Percentiles rank a stretch among this genome's conserved stretches.
These are phyloP conservation scores for Alopecurus myosuroides DNA, from an alignment of 176 grass and related monocot species.

Conservation along the genomic window DNA sequence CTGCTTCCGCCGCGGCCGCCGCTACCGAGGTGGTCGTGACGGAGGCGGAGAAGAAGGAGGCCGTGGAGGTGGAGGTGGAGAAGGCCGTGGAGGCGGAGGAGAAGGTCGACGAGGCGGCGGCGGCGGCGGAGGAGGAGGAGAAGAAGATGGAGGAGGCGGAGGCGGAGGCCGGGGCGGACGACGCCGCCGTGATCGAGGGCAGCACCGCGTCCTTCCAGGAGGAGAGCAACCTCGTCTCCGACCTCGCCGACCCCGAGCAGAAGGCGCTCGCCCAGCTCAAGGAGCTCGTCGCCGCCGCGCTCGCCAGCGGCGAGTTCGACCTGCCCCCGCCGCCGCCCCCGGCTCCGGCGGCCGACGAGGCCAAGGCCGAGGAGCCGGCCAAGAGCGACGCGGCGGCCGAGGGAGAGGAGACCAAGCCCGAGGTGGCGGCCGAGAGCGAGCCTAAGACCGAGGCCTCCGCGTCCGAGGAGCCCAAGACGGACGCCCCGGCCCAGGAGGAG, in stretches of 20 bases:
- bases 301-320: constrained; percentile 51
- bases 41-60: neutral
- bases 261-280: constrained; percentile 65
- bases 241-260: constrained; percentile 45
- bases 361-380: constrained; percentile 3
- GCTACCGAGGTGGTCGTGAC: constrained; percentile 12
- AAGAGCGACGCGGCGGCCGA: neutral
- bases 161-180: constrained; percentile 6
- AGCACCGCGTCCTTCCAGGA: constrained; percentile 42
- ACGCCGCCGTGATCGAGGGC: constrained; percentile 36
- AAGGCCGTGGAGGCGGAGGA: constrained; percentile 18
- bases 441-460: neutral
- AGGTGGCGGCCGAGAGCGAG: neutral
- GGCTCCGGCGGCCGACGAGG: neutral
- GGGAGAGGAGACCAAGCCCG: neutral
- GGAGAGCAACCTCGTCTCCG: constrained; percentile 56
- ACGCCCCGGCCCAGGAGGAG: neutral
- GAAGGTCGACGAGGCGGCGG: neutral
- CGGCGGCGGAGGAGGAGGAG: constrained; percentile 37
- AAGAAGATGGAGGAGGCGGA: constrained; percentile 17
- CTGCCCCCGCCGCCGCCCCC: constrained; percentile 17
- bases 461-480: neutral
- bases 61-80: neutral
- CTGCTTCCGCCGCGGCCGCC: neutral
- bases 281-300: constrained; percentile 50